These are phyloP conservation scores for Jamesozyma jinghongensis DNA, from an alignment of 805 yeast genomes.

Conservation along the genomic window DNA sequence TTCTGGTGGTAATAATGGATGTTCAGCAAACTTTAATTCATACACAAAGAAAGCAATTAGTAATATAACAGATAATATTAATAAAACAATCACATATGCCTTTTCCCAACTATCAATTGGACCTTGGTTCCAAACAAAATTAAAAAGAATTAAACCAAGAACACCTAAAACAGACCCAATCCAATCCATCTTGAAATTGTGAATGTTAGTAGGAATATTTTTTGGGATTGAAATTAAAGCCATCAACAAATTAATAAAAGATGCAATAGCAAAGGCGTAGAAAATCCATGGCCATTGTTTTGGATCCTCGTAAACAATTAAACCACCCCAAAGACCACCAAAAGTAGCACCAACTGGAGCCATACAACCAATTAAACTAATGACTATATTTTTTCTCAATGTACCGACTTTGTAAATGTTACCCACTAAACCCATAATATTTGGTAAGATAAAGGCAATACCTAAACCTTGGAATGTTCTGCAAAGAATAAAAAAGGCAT, in stretches of 20 bases:
- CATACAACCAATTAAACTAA: conserved; percentile 46
- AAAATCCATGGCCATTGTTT: conserved; percentile 25
- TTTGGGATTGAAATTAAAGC: conserved; percentile 24
- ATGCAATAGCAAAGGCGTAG: conserved; percentile 18
- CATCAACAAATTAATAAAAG: conserved; percentile 10
- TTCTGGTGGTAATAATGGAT: conserved; percentile 48
- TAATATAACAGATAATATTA: conserved; percentile 40
- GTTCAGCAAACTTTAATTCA: conserved; percentile 37
- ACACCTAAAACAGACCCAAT: conserved; percentile 51
- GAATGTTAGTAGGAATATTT: conserved; percentile 19
- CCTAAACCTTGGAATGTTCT: conserved; percentile 59
- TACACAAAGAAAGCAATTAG: conserved; percentile 39
- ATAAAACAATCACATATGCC: conserved; percentile 47
- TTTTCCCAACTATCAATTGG: conserved; percentile 62
- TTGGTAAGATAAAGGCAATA: conserved; percentile 47
- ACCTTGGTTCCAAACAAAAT: conserved; percentile 67
- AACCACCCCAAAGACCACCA: conserved; percentile 44
- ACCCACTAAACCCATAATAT: conserved; percentile 49
- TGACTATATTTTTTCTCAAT: conserved; percentile 38
- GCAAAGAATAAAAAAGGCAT: conserved; percentile 41
- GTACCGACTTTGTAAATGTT: conserved; percentile 37
- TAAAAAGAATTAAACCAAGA: conserved; percentile 49
- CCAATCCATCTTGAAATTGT: conserved; percentile 35
- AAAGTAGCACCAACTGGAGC: conserved; percentile 55
- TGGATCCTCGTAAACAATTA: conserved; percentile 24